Percentiles rank a stretch among this genome's conserved stretches.
These are phyloP conservation scores for Neocucurbitaria cava DNA, from an alignment of 2,329 filamentous ascomycete species.

Conservation along the genomic window DNA sequence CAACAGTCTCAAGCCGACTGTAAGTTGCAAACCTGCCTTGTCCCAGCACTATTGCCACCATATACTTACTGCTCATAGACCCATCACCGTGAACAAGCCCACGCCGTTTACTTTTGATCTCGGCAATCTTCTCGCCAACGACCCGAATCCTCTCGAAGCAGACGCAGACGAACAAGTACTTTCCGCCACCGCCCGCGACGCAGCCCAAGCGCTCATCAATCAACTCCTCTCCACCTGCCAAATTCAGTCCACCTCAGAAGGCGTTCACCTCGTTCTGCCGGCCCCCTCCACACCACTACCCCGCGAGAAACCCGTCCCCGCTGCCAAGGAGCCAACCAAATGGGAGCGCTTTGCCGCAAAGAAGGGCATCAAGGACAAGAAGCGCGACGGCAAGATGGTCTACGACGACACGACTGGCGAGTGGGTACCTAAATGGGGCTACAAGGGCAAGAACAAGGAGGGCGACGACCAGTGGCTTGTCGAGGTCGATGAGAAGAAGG, in stretches of 20 bases:
- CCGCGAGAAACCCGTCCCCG: conserved; percentile 89
- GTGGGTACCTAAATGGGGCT: conserved; percentile 95
- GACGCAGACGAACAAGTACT: conserved; percentile 70
- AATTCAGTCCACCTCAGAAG: conserved; percentile 70
- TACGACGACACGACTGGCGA: conserved; percentile 86
- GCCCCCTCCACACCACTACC: conserved; percentile 73
- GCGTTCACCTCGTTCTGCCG: conserved; percentile 83
- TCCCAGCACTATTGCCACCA: not conserved
- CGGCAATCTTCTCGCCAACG: conserved; percentile 82
- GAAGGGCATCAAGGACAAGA: conserved; percentile 94
- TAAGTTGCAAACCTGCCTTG: conserved; percentile 23
- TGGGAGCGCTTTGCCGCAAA: conserved; percentile 97
- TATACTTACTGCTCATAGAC: conserved; percentile 27
- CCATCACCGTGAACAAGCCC: conserved; percentile 67
- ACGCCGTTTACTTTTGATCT: conserved; percentile 94
- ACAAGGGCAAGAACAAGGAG: conserved; percentile 87
- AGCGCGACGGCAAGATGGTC: conserved; percentile 78
- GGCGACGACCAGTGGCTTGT: conserved; percentile 87
- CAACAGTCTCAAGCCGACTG: conserved; percentile 40
- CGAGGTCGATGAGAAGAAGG: conserved; percentile 78
- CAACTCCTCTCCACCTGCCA: conserved; percentile 90
- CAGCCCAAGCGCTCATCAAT: conserved; percentile 90
- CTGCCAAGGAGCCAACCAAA: conserved; percentile 82
- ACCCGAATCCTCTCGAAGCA: conserved; percentile 80
- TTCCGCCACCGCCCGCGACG: conserved; percentile 79